Evolutionary conservation across 1,284 basidiomycete genomes (phyloP), one percentile per base, ranked within the genome.

Genomic region (Pisolithus thermaeus): DNA sequence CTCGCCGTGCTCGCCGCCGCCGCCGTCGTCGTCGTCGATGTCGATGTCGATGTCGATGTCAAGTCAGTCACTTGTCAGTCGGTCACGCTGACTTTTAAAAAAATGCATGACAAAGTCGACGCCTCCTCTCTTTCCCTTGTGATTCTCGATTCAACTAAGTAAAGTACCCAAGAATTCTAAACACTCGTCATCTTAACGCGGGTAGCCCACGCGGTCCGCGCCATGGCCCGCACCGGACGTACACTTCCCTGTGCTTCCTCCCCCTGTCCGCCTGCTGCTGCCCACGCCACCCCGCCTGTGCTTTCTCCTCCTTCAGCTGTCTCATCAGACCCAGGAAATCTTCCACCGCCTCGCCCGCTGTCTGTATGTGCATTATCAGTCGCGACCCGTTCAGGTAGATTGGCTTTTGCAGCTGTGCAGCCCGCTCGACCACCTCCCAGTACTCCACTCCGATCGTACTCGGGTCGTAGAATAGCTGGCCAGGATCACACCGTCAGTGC

Each of bases 281-380:
- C n/a, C 28, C 28, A 8, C 28, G 8, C 64, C 62, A 64, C 8
- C 65, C 64, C 5, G 78, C 78, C 38, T 71, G 69, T 61, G 69
- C 77, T 70, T 87, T 89, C 63, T 88, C 84, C 53, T 81, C 77
- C 3, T 79, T 81, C 47, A 92, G 68, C 40, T 71, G 58, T 42
- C 69, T 69, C 12, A 84, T 60, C 44, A 88, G 53, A 20, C 65
- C 60, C 20, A 89, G 63, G 60, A 87, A 76, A 66, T 90, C 81
- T 50, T 86, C 73, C 20, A 90, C 73, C 1, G 92, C 90, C 51
- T 80, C 64, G 16, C 85, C 78, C 3, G 81, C 78, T 1, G 87
- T 92, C 69, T 98, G 95, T 56, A 95, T 83, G 69, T 97, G 95
- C 2, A 96, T 69, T 5, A 97, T 90, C 20, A 94, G 74, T 14